phyloP scores from a whole-genome alignment of 495 filamentous ascomycete genomes.

The Aspergillus ellipticus region DNA sequence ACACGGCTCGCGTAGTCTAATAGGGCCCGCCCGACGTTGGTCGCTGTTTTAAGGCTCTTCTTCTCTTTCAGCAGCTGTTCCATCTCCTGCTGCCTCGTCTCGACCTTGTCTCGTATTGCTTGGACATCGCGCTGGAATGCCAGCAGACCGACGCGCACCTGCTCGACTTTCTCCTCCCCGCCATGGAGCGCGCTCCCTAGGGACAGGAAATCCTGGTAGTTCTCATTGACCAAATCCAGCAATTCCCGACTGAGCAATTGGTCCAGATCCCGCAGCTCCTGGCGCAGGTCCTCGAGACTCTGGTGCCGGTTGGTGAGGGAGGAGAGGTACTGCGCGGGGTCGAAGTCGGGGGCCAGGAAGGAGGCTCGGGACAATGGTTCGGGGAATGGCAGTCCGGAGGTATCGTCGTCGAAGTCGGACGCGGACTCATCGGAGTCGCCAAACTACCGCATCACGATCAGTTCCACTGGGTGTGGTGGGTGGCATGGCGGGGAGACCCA shows the following conservation, averaged over 20 bases:
- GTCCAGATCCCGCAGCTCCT: constrained; percentile 74
- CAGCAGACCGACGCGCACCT: constrained; percentile 80
- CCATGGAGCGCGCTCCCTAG: constrained; percentile 78
- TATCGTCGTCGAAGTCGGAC: constrained; percentile 57
- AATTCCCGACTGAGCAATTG: constrained; percentile 76
- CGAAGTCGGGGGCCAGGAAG: constrained; percentile 76
- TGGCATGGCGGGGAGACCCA: not conserved
- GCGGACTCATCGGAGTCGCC: constrained; percentile 48
- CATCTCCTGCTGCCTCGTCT: constrained; percentile 50
- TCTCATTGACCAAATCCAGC: constrained; percentile 87
- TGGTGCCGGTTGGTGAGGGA: constrained; percentile 83
- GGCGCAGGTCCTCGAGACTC: constrained; percentile 88
- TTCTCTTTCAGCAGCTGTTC: constrained; percentile 52
- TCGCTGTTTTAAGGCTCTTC: constrained; percentile 44
- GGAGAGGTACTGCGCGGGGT: constrained; percentile 77
- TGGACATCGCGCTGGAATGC: constrained; percentile 79
- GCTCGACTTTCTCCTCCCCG: constrained; percentile 88
- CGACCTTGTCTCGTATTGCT: constrained; percentile 52
- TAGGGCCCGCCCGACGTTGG: constrained; percentile 60
- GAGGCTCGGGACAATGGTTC: constrained; percentile 71
- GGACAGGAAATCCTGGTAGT: constrained; percentile 85
- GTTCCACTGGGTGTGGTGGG: constrained; percentile 4
- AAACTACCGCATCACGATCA: constrained; percentile 35
- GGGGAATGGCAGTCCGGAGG: constrained; percentile 75
- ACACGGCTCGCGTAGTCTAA: constrained; percentile 68